phyloP scores from a whole-genome alignment of 768 basidiomycete genomes.

The Lactarius pseudohatsudake region DNA sequence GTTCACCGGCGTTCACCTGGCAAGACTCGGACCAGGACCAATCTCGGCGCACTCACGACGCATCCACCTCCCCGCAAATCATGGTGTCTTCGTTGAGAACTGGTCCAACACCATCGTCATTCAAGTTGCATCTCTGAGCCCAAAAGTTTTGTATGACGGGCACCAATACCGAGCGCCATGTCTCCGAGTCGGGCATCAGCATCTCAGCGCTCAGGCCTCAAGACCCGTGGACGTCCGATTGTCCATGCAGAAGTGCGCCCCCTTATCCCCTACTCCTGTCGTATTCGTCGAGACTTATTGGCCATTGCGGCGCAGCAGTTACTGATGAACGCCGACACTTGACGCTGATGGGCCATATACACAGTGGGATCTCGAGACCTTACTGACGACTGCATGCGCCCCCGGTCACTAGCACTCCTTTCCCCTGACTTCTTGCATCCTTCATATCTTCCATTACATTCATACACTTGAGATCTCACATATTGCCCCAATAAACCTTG shows the following conservation, averaged over 20 bases:
- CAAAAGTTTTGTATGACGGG: background rate
- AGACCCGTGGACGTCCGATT: background rate
- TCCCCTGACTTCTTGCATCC: too few species aligned
- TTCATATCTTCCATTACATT: too few species aligned
- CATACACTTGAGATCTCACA: too few species aligned
- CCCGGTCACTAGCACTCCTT: too few species aligned
- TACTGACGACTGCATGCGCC: background rate
- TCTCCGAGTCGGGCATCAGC: background rate
- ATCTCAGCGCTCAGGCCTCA: background rate
- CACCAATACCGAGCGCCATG: background rate
- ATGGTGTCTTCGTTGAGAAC: background rate
- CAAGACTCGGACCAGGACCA: background rate
- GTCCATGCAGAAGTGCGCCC: slow-evolving; percentile 4
- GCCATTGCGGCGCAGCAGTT: background rate
- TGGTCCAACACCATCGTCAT: background rate
- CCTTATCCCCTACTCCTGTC: slow-evolving; percentile 6
- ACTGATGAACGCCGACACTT: background rate
- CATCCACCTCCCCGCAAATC: background rate
- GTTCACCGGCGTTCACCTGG: background rate
- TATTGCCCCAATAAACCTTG: too few species aligned
- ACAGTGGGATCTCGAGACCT: background rate
- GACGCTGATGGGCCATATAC: background rate
- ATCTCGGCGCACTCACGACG: background rate
- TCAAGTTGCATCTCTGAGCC: background rate
- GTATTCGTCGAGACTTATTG: slow-evolving; percentile 13